These are phyloP conservation scores for Boletus rufocinnamomeus DNA, from an alignment of 768 basidiomycete species.

Conservation along the genomic window DNA sequence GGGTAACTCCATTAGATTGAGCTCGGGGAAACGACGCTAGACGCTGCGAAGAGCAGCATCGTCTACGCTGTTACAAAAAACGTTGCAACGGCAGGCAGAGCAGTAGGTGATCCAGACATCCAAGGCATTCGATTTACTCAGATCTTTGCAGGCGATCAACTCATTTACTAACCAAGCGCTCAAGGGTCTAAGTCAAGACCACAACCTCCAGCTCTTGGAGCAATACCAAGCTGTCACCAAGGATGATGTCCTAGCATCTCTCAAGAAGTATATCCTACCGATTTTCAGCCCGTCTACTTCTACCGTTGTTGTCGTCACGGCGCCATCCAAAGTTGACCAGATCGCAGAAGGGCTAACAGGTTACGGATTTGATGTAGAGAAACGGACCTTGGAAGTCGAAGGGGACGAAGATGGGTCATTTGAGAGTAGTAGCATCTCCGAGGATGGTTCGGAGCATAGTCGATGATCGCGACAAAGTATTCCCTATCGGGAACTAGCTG, in stretches of 20 bases:
- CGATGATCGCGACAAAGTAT: conserved; percentile 5
- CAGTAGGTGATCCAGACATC: conserved; percentile 52
- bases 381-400: conserved; percentile 64
- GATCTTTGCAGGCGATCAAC: conserved; percentile 57
- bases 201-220: conserved; percentile 75
- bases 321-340: conserved; percentile 76
- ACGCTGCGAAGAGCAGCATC: conserved; percentile 90
- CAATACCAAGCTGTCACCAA: conserved; percentile 80
- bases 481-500: background rate
- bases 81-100: conserved; percentile 84
- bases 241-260: conserved; percentile 67
- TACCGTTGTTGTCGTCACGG: conserved; percentile 78
- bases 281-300: conserved; percentile 79
- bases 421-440: conserved; percentile 36
- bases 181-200: conserved; percentile 75
- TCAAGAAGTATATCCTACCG: conserved; percentile 78
- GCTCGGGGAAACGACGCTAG: conserved; percentile 77
- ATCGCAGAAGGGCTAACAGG: conserved; percentile 62
- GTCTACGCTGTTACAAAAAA: conserved; percentile 80
- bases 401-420: conserved; percentile 47
- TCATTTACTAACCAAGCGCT: conserved; percentile 92
- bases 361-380: conserved; percentile 80
- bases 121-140: conserved; percentile 11
- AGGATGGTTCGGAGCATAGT: conserved; percentile 27
- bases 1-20: conserved; percentile 54